These are phyloP conservation scores for Cryptosporidium meleagridis DNA, from an alignment of 169 alveolate genomes.

Conservation along the genomic window DNA sequence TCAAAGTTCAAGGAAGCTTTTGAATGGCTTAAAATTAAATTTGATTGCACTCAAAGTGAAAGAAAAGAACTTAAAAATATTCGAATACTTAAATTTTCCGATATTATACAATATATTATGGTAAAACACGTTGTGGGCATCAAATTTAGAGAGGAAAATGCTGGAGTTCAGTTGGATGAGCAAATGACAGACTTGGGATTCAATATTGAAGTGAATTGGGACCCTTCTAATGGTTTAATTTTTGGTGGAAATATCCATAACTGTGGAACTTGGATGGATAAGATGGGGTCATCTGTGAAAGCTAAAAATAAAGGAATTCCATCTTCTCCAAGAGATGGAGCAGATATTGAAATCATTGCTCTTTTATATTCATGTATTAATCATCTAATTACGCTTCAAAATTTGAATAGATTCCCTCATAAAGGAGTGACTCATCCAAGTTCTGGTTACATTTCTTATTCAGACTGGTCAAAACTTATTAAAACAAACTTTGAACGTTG, in stretches of 20 bases:
- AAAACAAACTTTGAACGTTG: conserved; percentile 85
- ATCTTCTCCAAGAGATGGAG: conserved; percentile 95
- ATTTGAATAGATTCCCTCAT: conserved; percentile 79
- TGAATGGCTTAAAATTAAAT: conserved; percentile 45
- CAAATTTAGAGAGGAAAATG: conserved; percentile 93
- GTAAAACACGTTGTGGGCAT: conserved; percentile 82
- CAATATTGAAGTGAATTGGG: conserved; percentile 86
- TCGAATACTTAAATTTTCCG: conserved; percentile 16
- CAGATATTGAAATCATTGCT: conserved; percentile 93
- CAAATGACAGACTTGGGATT: conserved; percentile 94
- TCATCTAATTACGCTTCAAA: conserved; percentile 79
- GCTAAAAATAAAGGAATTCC: conserved; percentile 84
- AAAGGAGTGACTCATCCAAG: conserved; percentile 79
- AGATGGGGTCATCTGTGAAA: conserved; percentile 91
- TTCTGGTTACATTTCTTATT: conserved; percentile 78
- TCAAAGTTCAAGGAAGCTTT: conserved; percentile 25
- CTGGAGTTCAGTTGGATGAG: conserved; percentile 90
- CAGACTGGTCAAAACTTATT: conserved; percentile 86
- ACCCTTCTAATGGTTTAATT: conserved; percentile 80
- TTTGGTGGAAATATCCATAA: conserved; percentile 93
- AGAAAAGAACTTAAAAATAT: not conserved
- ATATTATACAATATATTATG: conserved; percentile 52
- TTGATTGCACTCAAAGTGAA: not conserved
- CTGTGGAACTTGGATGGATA: conserved; percentile 98
- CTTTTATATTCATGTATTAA: conserved; percentile 85